Conservation (phyloP, 2,329 filamentous ascomycete species). For the Verticillium nubilum region DNA sequence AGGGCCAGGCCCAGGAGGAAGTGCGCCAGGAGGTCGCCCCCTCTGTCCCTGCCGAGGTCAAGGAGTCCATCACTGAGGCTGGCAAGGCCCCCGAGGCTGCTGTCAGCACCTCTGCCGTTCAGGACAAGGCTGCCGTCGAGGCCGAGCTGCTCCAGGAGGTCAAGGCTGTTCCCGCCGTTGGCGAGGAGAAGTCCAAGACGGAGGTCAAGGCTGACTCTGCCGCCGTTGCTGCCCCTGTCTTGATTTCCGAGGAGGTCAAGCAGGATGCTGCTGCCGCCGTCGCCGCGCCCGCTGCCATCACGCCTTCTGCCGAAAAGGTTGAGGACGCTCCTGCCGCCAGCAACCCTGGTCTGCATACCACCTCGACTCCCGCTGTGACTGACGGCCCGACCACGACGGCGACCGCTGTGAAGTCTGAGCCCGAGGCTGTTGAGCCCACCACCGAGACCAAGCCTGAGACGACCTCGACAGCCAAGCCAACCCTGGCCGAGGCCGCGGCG, state of each 20-base stretch:
- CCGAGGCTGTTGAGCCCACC: constrained; percentile 2
- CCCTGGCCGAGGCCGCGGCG: constrained; percentile 1
- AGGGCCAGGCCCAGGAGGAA: constrained; percentile 34
- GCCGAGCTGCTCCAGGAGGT: constrained; percentile 65
- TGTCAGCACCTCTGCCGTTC: constrained; percentile 60
- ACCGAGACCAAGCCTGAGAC: neutral
- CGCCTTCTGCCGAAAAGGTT: neutral
- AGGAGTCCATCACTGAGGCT: constrained; percentile 52
- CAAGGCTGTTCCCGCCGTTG: constrained; percentile 31
- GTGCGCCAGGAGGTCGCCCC: constrained; percentile 38
- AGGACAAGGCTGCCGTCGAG: constrained; percentile 72
- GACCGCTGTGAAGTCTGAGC: neutral
- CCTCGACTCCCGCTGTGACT: neutral
- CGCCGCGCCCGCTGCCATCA: neutral
- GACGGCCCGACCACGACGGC: neutral
- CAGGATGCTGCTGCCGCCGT: constrained; percentile 7
- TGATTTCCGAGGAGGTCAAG: constrained; percentile 8
- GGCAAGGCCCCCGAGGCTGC: constrained; percentile 65
- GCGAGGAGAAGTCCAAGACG: constrained; percentile 18
- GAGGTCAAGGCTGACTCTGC: constrained; percentile 9
- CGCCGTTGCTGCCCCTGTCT: neutral
- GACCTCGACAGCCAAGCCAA: constrained; percentile 9
- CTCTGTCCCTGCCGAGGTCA: constrained; percentile 50
- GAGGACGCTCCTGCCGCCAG: constrained; percentile 3
- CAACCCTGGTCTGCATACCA: neutral